These are phyloP conservation scores for Neofusicoccum sp. DNA, from an alignment of 2,329 filamentous ascomycete genomes.

Conservation along the genomic window DNA sequence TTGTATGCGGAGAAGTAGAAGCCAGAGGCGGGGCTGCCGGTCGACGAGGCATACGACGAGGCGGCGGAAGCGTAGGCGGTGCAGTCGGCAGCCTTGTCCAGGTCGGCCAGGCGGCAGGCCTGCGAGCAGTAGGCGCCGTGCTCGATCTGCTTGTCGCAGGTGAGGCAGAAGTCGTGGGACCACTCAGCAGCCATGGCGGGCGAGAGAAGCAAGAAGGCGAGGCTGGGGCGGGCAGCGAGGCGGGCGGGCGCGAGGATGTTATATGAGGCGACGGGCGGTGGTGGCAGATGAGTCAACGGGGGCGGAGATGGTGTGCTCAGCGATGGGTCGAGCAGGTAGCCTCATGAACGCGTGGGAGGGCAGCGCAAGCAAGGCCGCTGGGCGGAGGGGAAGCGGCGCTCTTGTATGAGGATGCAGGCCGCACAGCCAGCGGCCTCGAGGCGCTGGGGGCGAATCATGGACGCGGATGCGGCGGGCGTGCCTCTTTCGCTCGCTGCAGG, in stretches of 20 bases:
- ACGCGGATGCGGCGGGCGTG: constrained; percentile 6
- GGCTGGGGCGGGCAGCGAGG: not conserved
- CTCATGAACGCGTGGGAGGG: not conserved
- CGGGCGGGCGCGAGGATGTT: no score
- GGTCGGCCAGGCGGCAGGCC: constrained; percentile 81
- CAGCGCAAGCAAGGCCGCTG: constrained; percentile 1
- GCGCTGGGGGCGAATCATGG: constrained; percentile 6
- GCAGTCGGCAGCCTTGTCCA: constrained; percentile 67
- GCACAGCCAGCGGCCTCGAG: constrained; percentile 9
- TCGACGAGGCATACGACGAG: constrained; percentile 46
- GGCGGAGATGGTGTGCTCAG: constrained; percentile 17
- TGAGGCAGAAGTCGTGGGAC: constrained; percentile 90
- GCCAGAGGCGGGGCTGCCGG: constrained; percentile 50
- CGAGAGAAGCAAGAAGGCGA: not conserved
- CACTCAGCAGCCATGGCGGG: constrained; percentile 52
- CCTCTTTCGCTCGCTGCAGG: constrained; percentile 16
- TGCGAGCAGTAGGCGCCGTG: constrained; percentile 85
- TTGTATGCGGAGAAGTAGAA: constrained; percentile 68
- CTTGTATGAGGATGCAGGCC: constrained; percentile 18
- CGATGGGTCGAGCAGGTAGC: not conserved
- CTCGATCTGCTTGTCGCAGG: constrained; percentile 86
- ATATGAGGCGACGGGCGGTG: not conserved
- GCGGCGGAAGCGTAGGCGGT: constrained; percentile 52
- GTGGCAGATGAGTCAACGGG: constrained; percentile 9
- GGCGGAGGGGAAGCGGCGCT: constrained; percentile 13